phyloP scores from a whole-genome alignment of 129 eudicot genomes.

The Calendula officinalis region DNA sequence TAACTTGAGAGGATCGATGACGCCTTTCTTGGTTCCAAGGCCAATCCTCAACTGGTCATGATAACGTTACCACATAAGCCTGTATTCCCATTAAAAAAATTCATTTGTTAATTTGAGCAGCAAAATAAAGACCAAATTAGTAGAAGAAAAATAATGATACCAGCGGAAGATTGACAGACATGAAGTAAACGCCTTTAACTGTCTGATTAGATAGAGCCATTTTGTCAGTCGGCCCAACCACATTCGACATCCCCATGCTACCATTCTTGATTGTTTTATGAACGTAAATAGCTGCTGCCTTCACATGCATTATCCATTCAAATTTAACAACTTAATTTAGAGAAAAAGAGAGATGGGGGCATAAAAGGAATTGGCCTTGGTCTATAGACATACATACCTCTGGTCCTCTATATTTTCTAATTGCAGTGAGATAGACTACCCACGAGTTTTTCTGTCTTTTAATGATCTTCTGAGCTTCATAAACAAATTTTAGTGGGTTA shows the following conservation, averaged over 20 bases:
- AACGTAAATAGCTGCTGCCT: slow-evolving; percentile 23
- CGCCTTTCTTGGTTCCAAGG: slow-evolving; percentile 36
- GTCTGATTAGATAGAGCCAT: slow-evolving; percentile 40
- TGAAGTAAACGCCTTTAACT: slow-evolving; percentile 37
- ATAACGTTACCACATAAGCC: slow-evolving; percentile 31
- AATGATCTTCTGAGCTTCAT: slow-evolving; percentile 28
- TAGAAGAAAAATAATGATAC: slow-evolving; percentile 2
- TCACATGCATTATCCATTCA: background rate
- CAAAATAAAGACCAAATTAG: too few relatives aligned
- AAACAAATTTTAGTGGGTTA: slow-evolving; percentile 32
- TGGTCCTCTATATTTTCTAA: slow-evolving; percentile 32
- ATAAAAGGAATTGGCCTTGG: too few relatives aligned
- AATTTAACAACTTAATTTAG: too few relatives aligned
- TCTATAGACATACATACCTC: slow-evolving; percentile 29
- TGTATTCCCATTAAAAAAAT: background rate
- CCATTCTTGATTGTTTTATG: slow-evolving; percentile 31
- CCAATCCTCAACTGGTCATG: slow-evolving; percentile 30
- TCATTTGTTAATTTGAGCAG: too few relatives aligned
- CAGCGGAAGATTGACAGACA: slow-evolving; percentile 44
- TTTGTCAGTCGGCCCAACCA: slow-evolving; percentile 47
- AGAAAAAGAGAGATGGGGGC: too few relatives aligned
- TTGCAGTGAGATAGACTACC: slow-evolving; percentile 33
- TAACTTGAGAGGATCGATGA: slow-evolving; percentile 33
- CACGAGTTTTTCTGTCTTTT: slow-evolving; percentile 38
- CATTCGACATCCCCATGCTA: slow-evolving; percentile 44